Base-by-base conservation (phyloP, 1,139 yeast genomes). In the Kluyveromyces sp. region DNA sequence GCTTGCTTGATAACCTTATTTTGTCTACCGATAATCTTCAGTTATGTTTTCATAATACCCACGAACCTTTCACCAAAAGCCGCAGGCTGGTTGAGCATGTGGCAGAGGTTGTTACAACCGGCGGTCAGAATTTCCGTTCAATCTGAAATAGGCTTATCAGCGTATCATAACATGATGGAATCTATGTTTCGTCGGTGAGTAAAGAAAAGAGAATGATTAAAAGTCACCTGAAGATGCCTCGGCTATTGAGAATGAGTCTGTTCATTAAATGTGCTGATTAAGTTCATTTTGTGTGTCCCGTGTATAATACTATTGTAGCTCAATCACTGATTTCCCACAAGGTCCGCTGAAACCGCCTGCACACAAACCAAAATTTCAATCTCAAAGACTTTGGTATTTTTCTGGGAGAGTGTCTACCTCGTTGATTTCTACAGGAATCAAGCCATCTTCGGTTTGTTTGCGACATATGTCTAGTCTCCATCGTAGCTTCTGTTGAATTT, bases 381-480 rank as follows among this genome's bases (percentile, higher is more conserved):
- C 16, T 34, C 47, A 33, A 15, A 47, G 44, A 15, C 39, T 32
- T 33, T 44, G 50, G 45, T 64, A 75, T 26, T 68, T 68, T 1
- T 40, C 45, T 0, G 85, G 84, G 11, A 80, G 63, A 11, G 43
- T 45, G 28, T 73, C 73, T 0, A 77, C 81, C 36, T 60, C 63
- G 36, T 66, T 65, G 3, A 78, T 65, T 1, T 73, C 71, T 0
- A 77, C 63, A 1, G 50, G 49, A 13, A 52, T 30, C 6, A 22
- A 33, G 3, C 15, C 25, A 26, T 36, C 22, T 18, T 19, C 19
- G 2, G 54, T 40, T 3, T 66, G 60, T 1, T 67, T 64, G 38
- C 71, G 55, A 0, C 82, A 78, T 2, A 70, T 46, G 0, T 83
- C 81, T 44, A 70, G 67, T 41, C 95, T 68, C 68, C 75, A 84